These are phyloP conservation scores for Smallanthus sonchifolius DNA, from an alignment of 129 eudicot genomes.

Conservation along the genomic window DNA sequence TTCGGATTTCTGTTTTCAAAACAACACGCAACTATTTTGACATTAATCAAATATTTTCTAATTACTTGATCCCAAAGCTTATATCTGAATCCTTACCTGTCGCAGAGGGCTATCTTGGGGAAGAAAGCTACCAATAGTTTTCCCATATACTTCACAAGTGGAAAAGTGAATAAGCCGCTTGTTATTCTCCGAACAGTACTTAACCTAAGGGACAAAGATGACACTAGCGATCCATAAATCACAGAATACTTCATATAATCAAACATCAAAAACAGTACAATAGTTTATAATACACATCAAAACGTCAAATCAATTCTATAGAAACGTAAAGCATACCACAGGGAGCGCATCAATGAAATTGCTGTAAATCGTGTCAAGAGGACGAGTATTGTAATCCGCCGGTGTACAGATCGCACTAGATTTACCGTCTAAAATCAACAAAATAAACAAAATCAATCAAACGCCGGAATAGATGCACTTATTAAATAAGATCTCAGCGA, in stretches of 20 bases:
- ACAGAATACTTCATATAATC: not conserved
- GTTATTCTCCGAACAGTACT: conserved; percentile 88
- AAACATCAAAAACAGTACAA: conserved; percentile 2
- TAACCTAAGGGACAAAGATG: conserved; percentile 45
- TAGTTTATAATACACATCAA: not conserved
- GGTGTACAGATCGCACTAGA: conserved; percentile 98
- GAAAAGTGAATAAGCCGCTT: conserved; percentile 97
- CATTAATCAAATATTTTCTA: not conserved
- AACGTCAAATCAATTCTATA: not conserved
- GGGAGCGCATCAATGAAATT: conserved; percentile 96
- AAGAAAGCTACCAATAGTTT: conserved; percentile 82
- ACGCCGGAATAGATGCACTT: not conserved
- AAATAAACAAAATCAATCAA: not conserved
- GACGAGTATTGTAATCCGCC: conserved; percentile 94
- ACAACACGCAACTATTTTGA: not conserved
- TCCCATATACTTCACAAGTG: conserved; percentile 94
- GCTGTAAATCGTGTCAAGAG: conserved; percentile 95
- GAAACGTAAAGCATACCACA: conserved; percentile 55
- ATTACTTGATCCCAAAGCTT: not conserved
- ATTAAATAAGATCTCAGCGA: not conserved
- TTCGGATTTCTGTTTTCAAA: not conserved
- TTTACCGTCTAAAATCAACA: conserved; percentile 60
- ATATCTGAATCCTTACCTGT: conserved; percentile 43
- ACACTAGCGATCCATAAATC: conserved; percentile 7
- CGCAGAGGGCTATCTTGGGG: conserved; percentile 85